phyloP scores from a whole-genome alignment of 768 basidiomycete species.

The Galerina sulciceps region DNA sequence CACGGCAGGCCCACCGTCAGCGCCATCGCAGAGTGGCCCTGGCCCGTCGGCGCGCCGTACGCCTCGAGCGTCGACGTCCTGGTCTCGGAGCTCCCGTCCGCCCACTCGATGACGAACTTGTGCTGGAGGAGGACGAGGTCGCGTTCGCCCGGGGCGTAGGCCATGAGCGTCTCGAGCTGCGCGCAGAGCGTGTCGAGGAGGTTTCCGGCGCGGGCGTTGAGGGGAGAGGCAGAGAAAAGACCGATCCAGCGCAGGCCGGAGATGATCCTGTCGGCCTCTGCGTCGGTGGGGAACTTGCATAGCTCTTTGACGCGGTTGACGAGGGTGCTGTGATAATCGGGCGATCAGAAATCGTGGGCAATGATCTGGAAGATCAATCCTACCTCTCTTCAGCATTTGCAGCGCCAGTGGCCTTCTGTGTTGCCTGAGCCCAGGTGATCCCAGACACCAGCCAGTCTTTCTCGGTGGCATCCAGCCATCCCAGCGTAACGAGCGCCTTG shows the following conservation, averaged over 20 bases:
- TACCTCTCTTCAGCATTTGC: conserved; percentile 73
- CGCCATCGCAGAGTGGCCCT: conserved; percentile 91
- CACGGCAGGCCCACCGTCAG: conserved; percentile 90
- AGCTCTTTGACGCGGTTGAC: conserved; percentile 71
- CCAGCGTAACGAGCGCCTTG: conserved; percentile 82
- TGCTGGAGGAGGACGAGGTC: conserved; percentile 99
- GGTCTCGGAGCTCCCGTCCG: conserved; percentile 74
- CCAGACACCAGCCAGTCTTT: conserved; percentile 80
- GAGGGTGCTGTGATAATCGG: conserved; percentile 56
- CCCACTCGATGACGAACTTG: conserved; percentile 92
- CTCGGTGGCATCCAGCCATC: conserved; percentile 77
- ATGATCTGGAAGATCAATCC: conserved; percentile 9
- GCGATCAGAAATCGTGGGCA: conserved; percentile 8
- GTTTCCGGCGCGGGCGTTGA: conserved; percentile 67
- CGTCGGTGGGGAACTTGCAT: conserved; percentile 71
- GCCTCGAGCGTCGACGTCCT: conserved; percentile 90
- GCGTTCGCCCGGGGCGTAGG: conserved; percentile 87
- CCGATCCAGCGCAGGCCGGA: conserved; percentile 95
- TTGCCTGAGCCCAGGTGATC: conserved; percentile 85
- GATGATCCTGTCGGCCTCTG: conserved; percentile 78
- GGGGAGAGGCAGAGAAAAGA: conserved; percentile 75
- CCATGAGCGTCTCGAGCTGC: conserved; percentile 88
- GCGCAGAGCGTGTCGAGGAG: conserved; percentile 94
- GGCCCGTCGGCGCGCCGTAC: conserved; percentile 69
- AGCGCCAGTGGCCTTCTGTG: conserved; percentile 73